phyloP scores from a whole-genome alignment of 768 basidiomycete species.

The Amanita fuliginea region DNA sequence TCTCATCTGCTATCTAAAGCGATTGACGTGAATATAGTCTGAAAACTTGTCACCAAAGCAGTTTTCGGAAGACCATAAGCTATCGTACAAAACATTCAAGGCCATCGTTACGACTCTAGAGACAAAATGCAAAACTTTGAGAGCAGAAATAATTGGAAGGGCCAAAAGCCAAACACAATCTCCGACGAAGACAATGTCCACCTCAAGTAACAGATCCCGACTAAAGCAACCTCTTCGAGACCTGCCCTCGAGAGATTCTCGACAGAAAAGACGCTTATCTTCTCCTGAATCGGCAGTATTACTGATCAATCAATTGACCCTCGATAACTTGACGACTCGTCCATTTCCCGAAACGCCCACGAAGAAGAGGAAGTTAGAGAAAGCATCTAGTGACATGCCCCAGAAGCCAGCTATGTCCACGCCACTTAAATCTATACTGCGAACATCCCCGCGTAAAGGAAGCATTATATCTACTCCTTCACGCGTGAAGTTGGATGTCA shows the following conservation, averaged over 20 bases:
- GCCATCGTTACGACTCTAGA: conserved; percentile 6
- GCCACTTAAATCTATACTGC: conserved; percentile 9
- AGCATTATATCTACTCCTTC: conserved; percentile 1
- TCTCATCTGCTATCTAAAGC: background rate
- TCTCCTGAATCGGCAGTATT: background rate
- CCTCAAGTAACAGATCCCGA: conserved; percentile 6
- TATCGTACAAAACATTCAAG: conserved; percentile 6
- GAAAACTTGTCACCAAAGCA: conserved; percentile 7
- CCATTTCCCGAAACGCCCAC: conserved; percentile 9
- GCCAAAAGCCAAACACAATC: background rate
- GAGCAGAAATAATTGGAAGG: conserved; percentile 7
- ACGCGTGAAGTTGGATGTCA: background rate
- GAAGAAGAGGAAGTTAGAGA: conserved; percentile 10
- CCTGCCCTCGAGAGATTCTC: conserved; percentile 8
- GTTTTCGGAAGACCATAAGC: conserved; percentile 7
- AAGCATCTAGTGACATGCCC: background rate
- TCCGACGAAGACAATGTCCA: background rate
- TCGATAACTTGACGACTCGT: background rate
- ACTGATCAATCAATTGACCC: background rate
- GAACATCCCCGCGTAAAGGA: conserved; percentile 8
- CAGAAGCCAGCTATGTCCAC: conserved; percentile 1
- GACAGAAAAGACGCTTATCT: conserved; percentile 3
- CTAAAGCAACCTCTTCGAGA: conserved; percentile 8
- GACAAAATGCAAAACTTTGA: conserved; percentile 8
- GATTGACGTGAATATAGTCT: conserved; percentile 5